These are phyloP conservation scores for Aeminium ludgeri DNA, from an alignment of 495 filamentous ascomycete genomes.

Conservation along the genomic window DNA sequence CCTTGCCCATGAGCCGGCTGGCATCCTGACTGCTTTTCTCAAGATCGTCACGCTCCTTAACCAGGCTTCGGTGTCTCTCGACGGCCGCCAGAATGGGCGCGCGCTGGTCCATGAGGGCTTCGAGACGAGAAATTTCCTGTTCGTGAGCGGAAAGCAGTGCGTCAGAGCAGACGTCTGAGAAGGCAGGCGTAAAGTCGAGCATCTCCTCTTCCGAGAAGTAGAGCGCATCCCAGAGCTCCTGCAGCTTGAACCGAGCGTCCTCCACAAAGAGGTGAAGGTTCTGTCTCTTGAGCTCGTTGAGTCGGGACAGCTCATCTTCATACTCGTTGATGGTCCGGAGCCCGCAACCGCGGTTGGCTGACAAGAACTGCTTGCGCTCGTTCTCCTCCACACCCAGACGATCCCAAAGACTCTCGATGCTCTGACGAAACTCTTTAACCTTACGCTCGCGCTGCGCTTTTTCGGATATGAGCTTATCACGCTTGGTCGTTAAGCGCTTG, in stretches of 20 bases:
- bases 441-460: conserved; percentile 72
- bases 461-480: conserved; percentile 82
- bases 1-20: conserved; percentile 74
- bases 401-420: conserved; percentile 75
- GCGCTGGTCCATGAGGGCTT: conserved; percentile 72
- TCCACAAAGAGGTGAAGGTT: conserved; percentile 92
- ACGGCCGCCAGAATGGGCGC: conserved; percentile 66
- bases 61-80: conserved; percentile 64
- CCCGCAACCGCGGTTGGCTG: conserved; percentile 58
- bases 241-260: conserved; percentile 72
- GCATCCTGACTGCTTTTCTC: conserved; percentile 82
- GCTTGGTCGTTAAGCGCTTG: conserved; percentile 47
- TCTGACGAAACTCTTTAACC: conserved; percentile 53
- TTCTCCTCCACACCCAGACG: conserved; percentile 65
- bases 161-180: conserved; percentile 77
- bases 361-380: conserved; percentile 68
- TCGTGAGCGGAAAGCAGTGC: conserved; percentile 82
- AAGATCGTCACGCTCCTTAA: conserved; percentile 76
- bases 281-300: conserved; percentile 86
- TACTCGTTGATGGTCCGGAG: conserved; percentile 82
- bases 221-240: conserved; percentile 84
- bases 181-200: conserved; percentile 89
- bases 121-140: conserved; percentile 65
- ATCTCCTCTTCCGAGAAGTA: conserved; percentile 97
- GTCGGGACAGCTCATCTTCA: conserved; percentile 66